A percentile compares a stretch with the other conserved stretches of the same genome.
Conservation (phyloP, 108 stramenopile genomes). For the Schizochytrium sp. region DNA sequence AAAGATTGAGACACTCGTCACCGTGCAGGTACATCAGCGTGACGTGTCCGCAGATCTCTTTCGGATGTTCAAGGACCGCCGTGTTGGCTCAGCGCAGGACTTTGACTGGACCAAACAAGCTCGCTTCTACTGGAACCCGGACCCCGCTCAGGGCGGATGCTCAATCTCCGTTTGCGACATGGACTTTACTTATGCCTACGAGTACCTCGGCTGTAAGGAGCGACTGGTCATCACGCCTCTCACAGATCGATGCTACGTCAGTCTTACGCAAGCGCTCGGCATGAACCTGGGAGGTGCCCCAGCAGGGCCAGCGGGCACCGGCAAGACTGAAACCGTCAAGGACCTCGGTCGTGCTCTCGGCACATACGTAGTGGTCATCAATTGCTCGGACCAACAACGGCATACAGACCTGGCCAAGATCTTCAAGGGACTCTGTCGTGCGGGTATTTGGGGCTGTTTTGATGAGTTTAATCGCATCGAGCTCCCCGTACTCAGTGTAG, state of each 20-base stretch:
- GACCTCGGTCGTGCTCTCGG: slow-evolving; percentile 48
- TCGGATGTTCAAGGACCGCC: slow-evolving; percentile 32
- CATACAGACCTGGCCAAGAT: slow-evolving; percentile 59
- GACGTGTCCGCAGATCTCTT: slow-evolving; percentile 45
- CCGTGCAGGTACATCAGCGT: slow-evolving; percentile 54
- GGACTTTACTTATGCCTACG: slow-evolving; percentile 42
- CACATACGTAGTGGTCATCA: slow-evolving; percentile 47
- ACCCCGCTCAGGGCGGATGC: background rate
- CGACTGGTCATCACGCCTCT: slow-evolving; percentile 54
- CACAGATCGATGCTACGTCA: slow-evolving; percentile 57
- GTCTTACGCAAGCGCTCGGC: slow-evolving; percentile 49
- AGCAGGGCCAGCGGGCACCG: slow-evolving; percentile 53
- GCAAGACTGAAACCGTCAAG: slow-evolving; percentile 58
- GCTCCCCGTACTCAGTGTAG: slow-evolving; percentile 53
- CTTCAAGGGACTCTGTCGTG: slow-evolving; percentile 54
- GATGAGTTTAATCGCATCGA: slow-evolving; percentile 61
- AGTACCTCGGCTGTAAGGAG: slow-evolving; percentile 52
- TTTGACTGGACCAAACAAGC: slow-evolving; percentile 57
- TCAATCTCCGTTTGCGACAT: slow-evolving; percentile 47
- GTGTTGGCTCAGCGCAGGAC: slow-evolving; percentile 24
- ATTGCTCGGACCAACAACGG: slow-evolving; percentile 54
- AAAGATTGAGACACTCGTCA: slow-evolving; percentile 58
- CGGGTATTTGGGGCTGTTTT: slow-evolving; percentile 58
- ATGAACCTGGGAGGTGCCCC: slow-evolving; percentile 56
- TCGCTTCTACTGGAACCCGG: slow-evolving; percentile 36